phyloP scores from a whole-genome alignment of 228 moss, liverwort and hornwort genomes.

The Sphagnum magellanicum region DNA sequence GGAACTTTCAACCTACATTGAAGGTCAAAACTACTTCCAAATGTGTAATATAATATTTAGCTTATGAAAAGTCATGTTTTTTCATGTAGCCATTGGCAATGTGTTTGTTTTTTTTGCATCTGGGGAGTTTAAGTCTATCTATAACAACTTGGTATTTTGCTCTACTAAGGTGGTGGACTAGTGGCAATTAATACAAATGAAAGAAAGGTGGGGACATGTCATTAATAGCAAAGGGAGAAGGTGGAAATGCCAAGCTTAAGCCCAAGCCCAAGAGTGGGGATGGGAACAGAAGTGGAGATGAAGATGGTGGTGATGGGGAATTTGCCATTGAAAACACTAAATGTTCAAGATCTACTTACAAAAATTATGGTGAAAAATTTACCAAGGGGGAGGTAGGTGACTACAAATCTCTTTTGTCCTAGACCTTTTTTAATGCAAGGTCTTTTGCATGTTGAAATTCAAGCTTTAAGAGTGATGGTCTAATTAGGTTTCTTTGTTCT shows the following conservation, averaged over 20 bases:
- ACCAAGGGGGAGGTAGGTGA: conserved; percentile 72
- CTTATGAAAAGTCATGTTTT: too few species aligned
- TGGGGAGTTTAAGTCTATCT: too few species aligned
- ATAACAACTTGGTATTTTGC: background rate
- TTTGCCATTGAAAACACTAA: conserved; percentile 83
- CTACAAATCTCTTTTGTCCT: background rate
- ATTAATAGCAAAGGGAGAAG: conserved; percentile 20
- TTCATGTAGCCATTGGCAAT: too few species aligned
- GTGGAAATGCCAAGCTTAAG: conserved; percentile 25
- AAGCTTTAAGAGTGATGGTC: too few species aligned
- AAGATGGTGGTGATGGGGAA: conserved; percentile 54
- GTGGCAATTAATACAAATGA: conserved; percentile 17
- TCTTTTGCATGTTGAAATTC: too few species aligned
- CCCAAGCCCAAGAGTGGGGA: background rate
- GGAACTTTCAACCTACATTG: conserved; percentile 69
- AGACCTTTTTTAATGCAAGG: background rate
- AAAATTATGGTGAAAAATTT: conserved; percentile 80
- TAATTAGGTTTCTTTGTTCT: too few species aligned
- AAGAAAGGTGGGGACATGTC: conserved; percentile 20
- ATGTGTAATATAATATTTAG: too few species aligned
- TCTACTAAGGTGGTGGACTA: conserved; percentile 25
- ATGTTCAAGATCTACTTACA: conserved; percentile 85
- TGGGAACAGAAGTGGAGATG: conserved; percentile 17
- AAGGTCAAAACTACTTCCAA: conserved; percentile 17
- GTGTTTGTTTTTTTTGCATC: too few species aligned